Evolutionary conservation across 345 rosid genomes (phyloP).

Genomic region (Eucalyptus shirleyi): DNA sequence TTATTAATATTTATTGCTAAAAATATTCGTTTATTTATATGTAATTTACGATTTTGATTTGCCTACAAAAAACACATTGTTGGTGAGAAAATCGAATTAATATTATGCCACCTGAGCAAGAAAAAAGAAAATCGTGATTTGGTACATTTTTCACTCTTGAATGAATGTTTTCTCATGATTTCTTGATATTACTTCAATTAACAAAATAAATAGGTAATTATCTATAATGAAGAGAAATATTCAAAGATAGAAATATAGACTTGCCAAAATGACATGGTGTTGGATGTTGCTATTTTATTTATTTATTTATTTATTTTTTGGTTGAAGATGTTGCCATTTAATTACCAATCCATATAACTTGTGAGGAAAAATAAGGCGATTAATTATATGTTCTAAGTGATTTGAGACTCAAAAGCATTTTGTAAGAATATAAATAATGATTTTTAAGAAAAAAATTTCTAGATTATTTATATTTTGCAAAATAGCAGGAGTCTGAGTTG

Average conservation of each 20-base stretch:
- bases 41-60: fast-evolving
- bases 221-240: no score
- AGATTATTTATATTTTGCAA: no score
- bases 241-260: no score
- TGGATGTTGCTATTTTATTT: no score
- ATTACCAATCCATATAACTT: neutral
- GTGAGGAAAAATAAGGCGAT: fast-evolving
- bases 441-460: no score
- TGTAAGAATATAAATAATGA: no score
- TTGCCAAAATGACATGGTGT: no score
- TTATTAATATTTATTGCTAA: neutral
- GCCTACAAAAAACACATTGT: neutral
- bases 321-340: neutral
- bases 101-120: fast-evolving
- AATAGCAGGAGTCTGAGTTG: no score
- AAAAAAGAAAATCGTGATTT: no score
- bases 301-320: no score
- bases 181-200: neutral
- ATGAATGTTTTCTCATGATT: neutral
- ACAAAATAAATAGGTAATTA: no score
- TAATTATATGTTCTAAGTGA: no score
- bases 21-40: fast-evolving
- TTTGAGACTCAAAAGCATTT: neutral
- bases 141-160: neutral
- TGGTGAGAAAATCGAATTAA: fast-evolving